Conservation (phyloP, 2,329 filamentous ascomycete genomes). For the Trichoderma sp. region DNA sequence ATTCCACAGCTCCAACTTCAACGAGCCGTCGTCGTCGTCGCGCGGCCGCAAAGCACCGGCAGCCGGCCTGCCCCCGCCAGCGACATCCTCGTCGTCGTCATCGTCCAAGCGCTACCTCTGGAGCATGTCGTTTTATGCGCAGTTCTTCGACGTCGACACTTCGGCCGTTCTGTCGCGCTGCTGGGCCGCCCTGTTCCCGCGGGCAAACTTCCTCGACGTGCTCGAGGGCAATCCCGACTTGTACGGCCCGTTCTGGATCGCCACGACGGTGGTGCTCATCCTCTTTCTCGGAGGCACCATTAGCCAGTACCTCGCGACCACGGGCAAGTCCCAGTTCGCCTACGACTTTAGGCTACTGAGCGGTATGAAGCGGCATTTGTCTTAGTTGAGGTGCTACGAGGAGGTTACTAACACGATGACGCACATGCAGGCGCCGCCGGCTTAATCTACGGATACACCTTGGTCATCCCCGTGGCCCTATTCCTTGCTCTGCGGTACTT, state of each 20-base stretch:
- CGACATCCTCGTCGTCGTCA: conserved; percentile 45
- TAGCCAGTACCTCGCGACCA: conserved; percentile 76
- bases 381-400: neutral
- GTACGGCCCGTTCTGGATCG: conserved; percentile 98
- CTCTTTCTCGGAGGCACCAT: conserved; percentile 94
- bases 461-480: conserved; percentile 76
- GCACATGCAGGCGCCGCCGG: conserved; percentile 68
- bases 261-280: conserved; percentile 93
- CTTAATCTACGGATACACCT: conserved; percentile 91
- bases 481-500: conserved; percentile 94
- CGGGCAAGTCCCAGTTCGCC: conserved; percentile 68
- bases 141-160: conserved; percentile 98
- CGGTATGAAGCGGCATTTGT: conserved; percentile 48
- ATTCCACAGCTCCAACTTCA: conserved; percentile 92
- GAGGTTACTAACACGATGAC: conserved; percentile 5
- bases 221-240: conserved; percentile 95
- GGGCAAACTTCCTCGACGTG: conserved; percentile 93
- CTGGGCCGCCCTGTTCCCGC: conserved; percentile 82
- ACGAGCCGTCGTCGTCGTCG: conserved; percentile 41
- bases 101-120: conserved; percentile 85
- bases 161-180: conserved; percentile 83
- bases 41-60: conserved; percentile 48
- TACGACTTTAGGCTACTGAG: conserved; percentile 91
- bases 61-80: conserved; percentile 56
- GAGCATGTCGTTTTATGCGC: conserved; percentile 89